phyloP scores from a whole-genome alignment of 2,329 filamentous ascomycete genomes.

The Phaeomoniella chlamydospora region DNA sequence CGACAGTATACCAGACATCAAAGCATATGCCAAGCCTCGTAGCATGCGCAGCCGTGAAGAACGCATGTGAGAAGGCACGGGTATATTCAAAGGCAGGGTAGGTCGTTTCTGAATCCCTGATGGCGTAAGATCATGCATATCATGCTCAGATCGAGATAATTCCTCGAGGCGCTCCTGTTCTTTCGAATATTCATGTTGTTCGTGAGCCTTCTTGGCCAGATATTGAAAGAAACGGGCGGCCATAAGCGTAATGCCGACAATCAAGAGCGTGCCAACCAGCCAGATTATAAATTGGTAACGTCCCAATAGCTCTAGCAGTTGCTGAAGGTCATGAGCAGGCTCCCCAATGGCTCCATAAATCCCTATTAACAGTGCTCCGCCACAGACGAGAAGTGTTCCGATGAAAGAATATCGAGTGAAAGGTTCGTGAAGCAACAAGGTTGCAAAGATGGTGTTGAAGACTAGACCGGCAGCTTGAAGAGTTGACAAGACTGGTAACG shows the following conservation, averaged over 20 bases:
- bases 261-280: slow-evolving; percentile 67
- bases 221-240: slow-evolving; percentile 33
- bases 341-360: slow-evolving; percentile 89
- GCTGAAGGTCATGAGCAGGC: slow-evolving; percentile 73
- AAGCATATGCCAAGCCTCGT: slow-evolving; percentile 75
- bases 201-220: slow-evolving; percentile 12
- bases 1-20: slow-evolving; percentile 82
- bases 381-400: slow-evolving; percentile 76
- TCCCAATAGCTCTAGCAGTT: slow-evolving; percentile 62
- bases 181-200: background rate
- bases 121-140: background rate
- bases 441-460: slow-evolving; percentile 97
- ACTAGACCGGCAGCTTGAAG: slow-evolving; percentile 86
- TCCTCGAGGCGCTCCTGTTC: background rate
- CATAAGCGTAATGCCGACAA: slow-evolving; percentile 56
- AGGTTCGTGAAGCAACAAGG: slow-evolving; percentile 77
- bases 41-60: slow-evolving; percentile 58
- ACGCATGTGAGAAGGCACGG: slow-evolving; percentile 15
- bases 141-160: background rate
- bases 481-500: slow-evolving; percentile 84
- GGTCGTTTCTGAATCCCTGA: background rate
- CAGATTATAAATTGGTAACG: slow-evolving; percentile 68
- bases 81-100: slow-evolving; percentile 8
- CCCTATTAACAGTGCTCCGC: slow-evolving; percentile 80
- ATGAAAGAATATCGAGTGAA: slow-evolving; percentile 89